Evolutionary conservation across 2,329 filamentous ascomycete species (phyloP), one percentile per base, ranked within the genome.

Genomic region (Ascochyta viciae-villosae): DNA sequence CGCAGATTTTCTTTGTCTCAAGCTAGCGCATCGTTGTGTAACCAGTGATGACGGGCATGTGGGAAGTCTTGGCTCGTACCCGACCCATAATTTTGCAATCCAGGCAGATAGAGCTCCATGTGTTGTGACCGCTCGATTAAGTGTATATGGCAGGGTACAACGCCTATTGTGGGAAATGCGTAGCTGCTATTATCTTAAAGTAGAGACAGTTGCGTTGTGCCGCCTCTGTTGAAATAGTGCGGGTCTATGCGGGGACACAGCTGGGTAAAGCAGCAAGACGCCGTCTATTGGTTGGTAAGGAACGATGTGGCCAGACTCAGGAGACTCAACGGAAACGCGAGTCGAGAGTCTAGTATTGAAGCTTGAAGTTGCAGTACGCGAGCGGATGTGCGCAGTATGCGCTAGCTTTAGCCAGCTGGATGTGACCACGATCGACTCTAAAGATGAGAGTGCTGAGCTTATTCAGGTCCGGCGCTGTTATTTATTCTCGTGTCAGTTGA

Each of bases 21-120:
- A 35, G 52, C 48, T 58, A 54, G 54, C 45, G 37, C 35, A 19
- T 57, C 31, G 49, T 47, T 57, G 61, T 56, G 64, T 65, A 66
- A 62, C 68, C 63, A 67, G 61, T 66, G 54, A 63, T 48, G 55
- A 42, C 54, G 58, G 61, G 54, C 58, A 58, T 62, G 52, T 58
- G 58, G 55, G 52, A 53, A 56, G 29, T 47, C 58, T 64, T 62
- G 62, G 61, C 67, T 56, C 50, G 61, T 44, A 55, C 57, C 27
- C 52, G 61, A 48, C 63, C 63, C 61, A 61, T 60, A 61, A 40
- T 48, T 54, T 13, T 52, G 43, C 51, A 53, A 55, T 50, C 35
- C 45, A 54, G 15, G 49, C 39, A 50, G 39, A 35, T 23, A 29
- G 13, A 44, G 26, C 10, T 44, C 13, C 37, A 26, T 34, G 40